A percentile compares a stretch with the other conserved stretches of the same genome.
phyloP scores from a whole-genome alignment of 2,329 filamentous ascomycete species.

The Gnomoniopsis sp. region DNA sequence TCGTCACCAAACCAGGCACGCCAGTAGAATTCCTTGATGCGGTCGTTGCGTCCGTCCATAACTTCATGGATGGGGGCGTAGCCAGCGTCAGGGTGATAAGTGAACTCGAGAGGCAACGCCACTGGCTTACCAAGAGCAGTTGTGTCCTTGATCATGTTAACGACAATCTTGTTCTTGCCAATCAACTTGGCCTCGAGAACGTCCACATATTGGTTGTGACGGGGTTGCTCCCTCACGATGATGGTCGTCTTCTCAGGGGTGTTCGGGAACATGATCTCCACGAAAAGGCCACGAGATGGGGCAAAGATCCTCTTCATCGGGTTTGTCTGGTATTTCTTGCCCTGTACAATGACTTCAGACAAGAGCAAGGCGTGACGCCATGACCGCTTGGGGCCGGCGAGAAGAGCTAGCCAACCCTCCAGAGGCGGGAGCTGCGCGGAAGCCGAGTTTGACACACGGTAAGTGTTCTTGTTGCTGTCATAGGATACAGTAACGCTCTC shows the following conservation, averaged over 20 bases:
- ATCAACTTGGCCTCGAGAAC: slow-evolving; percentile 81
- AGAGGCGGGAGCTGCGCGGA: slow-evolving; percentile 71
- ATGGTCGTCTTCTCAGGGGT: slow-evolving; percentile 82
- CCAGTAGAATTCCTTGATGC: slow-evolving; percentile 99
- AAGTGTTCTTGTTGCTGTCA: slow-evolving; percentile 75
- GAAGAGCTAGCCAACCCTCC: slow-evolving; percentile 81
- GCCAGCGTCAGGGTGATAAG: slow-evolving; percentile 89
- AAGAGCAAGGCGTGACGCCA: slow-evolving; percentile 96
- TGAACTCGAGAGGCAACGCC: slow-evolving; percentile 83
- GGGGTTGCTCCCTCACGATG: slow-evolving; percentile 79
- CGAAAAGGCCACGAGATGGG: slow-evolving; percentile 79
- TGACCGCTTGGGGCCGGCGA: slow-evolving; percentile 81
- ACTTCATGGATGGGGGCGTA: slow-evolving; percentile 98
- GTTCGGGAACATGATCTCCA: slow-evolving; percentile 81
- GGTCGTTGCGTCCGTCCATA: slow-evolving; percentile 93
- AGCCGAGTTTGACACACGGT: slow-evolving; percentile 75
- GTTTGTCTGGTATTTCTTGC: slow-evolving; percentile 95
- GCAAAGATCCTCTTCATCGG: slow-evolving; percentile 89
- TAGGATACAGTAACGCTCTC: slow-evolving; percentile 84
- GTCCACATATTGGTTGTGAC: slow-evolving; percentile 81
- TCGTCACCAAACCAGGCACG: slow-evolving; percentile 94
- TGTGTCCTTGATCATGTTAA: slow-evolving; percentile 91
- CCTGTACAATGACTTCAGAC: slow-evolving; percentile 90
- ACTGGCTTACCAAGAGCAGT: slow-evolving; percentile 80
- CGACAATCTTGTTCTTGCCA: slow-evolving; percentile 73